Percentiles rank a stretch among this genome's conserved stretches.
These are phyloP conservation scores for Sugiyamaella neomexicana DNA, from an alignment of 1,139 yeast species.

Conservation along the genomic window DNA sequence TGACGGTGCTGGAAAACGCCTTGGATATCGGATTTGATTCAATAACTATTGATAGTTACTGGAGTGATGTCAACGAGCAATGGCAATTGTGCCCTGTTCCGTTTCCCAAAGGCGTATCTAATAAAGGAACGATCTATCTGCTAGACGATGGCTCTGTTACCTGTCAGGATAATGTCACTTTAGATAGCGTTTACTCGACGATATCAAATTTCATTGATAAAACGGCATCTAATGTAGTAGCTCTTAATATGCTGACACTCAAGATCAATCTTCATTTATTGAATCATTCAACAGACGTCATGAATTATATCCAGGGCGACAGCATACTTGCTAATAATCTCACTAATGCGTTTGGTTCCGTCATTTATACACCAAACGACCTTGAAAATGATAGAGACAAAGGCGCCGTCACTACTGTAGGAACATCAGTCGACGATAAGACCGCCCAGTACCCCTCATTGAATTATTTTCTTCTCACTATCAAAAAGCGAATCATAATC, in stretches of 20 bases:
- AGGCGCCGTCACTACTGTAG: slow-evolving; percentile 10
- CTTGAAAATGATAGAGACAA: slow-evolving; percentile 25
- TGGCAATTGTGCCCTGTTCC: slow-evolving; percentile 72
- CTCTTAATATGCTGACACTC: slow-evolving; percentile 56
- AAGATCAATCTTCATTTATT: slow-evolving; percentile 48
- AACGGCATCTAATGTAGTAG: slow-evolving; percentile 55
- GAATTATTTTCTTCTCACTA: slow-evolving; percentile 18
- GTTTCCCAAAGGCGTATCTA: slow-evolving; percentile 14
- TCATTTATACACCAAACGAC: slow-evolving; percentile 42
- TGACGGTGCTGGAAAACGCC: slow-evolving; percentile 44
- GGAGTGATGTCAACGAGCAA: slow-evolving; percentile 51
- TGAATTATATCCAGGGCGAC: slow-evolving; percentile 13
- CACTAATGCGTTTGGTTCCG: slow-evolving; percentile 10
- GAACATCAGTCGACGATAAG: background rate
- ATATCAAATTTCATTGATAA: slow-evolving; percentile 45
- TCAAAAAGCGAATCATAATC: slow-evolving; percentile 22
- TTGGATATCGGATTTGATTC: slow-evolving; percentile 55
- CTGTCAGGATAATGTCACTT: slow-evolving; percentile 50
- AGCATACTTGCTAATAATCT: slow-evolving; percentile 7
- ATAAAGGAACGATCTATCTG: slow-evolving; percentile 11
- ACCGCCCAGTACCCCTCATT: slow-evolving; percentile 14
- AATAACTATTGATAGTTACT: slow-evolving; percentile 63
- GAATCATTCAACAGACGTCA: slow-evolving; percentile 18
- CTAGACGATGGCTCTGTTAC: slow-evolving; percentile 10
- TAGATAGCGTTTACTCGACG: slow-evolving; percentile 43